A percentile compares a stretch with the other conserved stretches of the same genome.
phyloP scores from a whole-genome alignment of 495 filamentous ascomycete species.

The Trichocladium antarcticum region DNA sequence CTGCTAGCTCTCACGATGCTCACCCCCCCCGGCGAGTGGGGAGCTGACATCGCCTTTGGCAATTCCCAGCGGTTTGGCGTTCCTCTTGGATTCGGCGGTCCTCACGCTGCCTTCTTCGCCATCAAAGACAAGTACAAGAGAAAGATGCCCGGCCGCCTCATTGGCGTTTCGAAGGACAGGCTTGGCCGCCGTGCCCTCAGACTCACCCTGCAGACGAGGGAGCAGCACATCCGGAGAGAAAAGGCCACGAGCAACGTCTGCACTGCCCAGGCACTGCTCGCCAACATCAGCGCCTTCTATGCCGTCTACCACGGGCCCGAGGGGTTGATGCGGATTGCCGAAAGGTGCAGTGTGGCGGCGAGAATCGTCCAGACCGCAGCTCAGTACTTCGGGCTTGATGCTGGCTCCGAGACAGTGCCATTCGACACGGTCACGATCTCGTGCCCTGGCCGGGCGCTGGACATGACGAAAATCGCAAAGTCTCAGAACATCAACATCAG shows the following conservation, averaged over 20 bases:
- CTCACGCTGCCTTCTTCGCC: constrained; percentile 95
- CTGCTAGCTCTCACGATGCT: constrained; percentile 80
- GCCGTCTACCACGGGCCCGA: constrained; percentile 91
- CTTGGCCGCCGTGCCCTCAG: constrained; percentile 75
- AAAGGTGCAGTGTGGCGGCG: constrained; percentile 60
- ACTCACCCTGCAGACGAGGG: constrained; percentile 83
- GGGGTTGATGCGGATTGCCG: constrained; percentile 76
- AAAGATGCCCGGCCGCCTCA: constrained; percentile 87
- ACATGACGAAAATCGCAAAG: constrained; percentile 6
- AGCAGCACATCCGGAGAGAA: constrained; percentile 94
- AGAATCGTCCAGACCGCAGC: constrained; percentile 58
- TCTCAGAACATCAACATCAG: constrained; percentile 21
- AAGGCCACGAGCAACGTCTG: constrained; percentile 99
- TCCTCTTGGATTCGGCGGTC: constrained; percentile 87
- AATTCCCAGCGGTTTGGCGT: constrained; percentile 93
- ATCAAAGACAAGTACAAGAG: constrained; percentile 87
- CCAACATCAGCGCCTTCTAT: constrained; percentile 97
- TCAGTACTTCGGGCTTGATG: constrained; percentile 41
- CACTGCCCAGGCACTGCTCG: constrained; percentile 87
- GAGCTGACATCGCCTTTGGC: constrained; percentile 93
- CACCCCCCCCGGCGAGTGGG: constrained; percentile 89
- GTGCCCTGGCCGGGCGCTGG: constrained; percentile 10
- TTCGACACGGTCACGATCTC: constrained; percentile 68
- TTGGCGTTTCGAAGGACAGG: constrained; percentile 89
- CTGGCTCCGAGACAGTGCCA: background rate